phyloP scores from a whole-genome alignment of 2,329 filamentous ascomycete species.

The Lachnellula occidentalis region DNA sequence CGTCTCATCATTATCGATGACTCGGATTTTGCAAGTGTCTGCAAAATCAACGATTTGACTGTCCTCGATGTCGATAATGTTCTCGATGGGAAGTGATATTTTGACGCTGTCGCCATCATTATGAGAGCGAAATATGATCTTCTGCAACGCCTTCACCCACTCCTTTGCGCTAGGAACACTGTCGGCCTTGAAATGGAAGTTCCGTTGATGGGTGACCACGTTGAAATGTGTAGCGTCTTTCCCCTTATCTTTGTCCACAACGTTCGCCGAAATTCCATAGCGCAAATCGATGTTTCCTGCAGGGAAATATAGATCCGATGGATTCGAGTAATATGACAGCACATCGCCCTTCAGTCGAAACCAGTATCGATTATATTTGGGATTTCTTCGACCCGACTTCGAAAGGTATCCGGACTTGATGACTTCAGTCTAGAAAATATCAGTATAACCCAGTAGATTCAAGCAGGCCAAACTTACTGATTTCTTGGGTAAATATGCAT shows the following conservation, averaged over 20 bases:
- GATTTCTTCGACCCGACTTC: constrained; percentile 84
- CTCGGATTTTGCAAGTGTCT: constrained; percentile 87
- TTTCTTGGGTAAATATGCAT: constrained; percentile 94
- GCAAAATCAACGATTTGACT: constrained; percentile 86
- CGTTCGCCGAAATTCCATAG: constrained; percentile 80
- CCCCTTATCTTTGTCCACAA: constrained; percentile 64
- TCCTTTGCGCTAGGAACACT: constrained; percentile 84
- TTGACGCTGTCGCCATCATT: constrained; percentile 98
- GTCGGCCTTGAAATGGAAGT: constrained; percentile 84
- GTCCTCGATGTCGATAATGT: constrained; percentile 88
- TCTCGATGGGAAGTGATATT: constrained; percentile 82
- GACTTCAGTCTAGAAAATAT: constrained; percentile 54
- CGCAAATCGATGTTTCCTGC: constrained; percentile 87
- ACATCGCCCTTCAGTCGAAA: constrained; percentile 90
- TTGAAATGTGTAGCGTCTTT: constrained; percentile 74
- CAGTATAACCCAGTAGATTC: constrained; percentile 5
- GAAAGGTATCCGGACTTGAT: constrained; percentile 83
- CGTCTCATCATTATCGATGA: constrained; percentile 89
- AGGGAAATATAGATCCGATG: constrained; percentile 84
- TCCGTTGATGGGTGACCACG: constrained; percentile 75
- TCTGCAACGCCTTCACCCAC: constrained; percentile 91
- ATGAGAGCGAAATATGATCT: constrained; percentile 91
- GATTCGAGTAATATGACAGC: constrained; percentile 79
- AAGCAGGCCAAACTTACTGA: constrained; percentile 48
- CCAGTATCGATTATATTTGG: constrained; percentile 86